Evolutionary conservation across 345 rosid genomes (phyloP).

Genomic region (Crucihimalaya himalaica): DNA sequence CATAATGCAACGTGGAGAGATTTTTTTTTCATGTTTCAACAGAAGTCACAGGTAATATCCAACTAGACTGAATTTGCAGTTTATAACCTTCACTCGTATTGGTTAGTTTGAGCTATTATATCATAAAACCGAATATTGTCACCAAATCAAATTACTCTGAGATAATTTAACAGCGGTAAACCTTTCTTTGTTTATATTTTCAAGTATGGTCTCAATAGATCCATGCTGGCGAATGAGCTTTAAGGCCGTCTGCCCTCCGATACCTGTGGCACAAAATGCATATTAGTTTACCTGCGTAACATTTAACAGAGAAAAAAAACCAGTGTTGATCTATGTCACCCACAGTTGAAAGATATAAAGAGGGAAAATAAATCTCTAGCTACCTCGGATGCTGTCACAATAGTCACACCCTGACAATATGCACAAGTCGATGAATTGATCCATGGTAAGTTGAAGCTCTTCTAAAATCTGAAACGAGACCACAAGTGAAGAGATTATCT

Average conservation of each 20-base stretch:
- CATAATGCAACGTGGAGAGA: neutral
- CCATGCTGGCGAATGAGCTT: slow-evolving; percentile 96
- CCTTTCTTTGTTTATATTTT: slow-evolving; percentile 90
- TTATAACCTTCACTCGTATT: slow-evolving; percentile 12
- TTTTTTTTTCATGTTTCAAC: neutral
- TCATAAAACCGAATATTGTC: neutral
- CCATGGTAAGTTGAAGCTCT: slow-evolving; percentile 86
- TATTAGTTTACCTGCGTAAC: neutral
- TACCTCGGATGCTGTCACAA: slow-evolving; percentile 94
- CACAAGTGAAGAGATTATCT: slow-evolving; percentile 20
- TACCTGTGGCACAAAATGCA: slow-evolving; percentile 54
- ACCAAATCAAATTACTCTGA: slow-evolving; percentile 6
- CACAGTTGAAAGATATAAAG: slow-evolving; percentile 7
- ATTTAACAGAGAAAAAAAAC: neutral
- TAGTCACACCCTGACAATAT: slow-evolving; percentile 98
- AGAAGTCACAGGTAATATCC: neutral
- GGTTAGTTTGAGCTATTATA: slow-evolving; percentile 2
- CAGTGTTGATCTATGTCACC: neutral
- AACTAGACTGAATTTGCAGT: slow-evolving; percentile 1
- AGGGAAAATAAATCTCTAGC: slow-evolving; percentile 7
- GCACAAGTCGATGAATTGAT: slow-evolving; percentile 92
- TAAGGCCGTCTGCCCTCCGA: slow-evolving; percentile 87
- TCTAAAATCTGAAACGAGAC: slow-evolving; percentile 65
- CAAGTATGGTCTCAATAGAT: slow-evolving; percentile 75
- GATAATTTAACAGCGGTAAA: slow-evolving; percentile 24